Evolutionary conservation across 1,284 basidiomycete species (phyloP).

Genomic region (Entoloma clypeatum): DNA sequence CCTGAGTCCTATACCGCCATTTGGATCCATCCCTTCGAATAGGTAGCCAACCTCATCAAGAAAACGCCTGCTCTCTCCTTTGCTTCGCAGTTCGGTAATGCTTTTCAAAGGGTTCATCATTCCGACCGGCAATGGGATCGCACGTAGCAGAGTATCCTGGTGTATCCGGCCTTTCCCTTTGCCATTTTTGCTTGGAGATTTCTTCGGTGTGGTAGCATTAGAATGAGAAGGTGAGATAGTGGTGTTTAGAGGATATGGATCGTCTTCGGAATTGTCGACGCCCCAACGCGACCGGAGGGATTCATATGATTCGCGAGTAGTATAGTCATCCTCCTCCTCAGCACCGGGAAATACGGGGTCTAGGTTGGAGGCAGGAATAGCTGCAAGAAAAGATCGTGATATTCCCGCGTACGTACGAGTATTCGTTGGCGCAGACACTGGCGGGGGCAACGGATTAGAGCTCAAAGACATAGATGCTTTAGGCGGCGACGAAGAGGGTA

Average conservation of each 20-base stretch:
- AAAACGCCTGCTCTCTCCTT: constrained; percentile 75
- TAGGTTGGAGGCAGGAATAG: constrained; percentile 39
- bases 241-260: constrained; percentile 42
- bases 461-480: constrained; percentile 16
- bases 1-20: constrained; percentile 50
- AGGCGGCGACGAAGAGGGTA: constrained; percentile 22
- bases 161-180: constrained; percentile 31
- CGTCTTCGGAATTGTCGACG: constrained; percentile 70
- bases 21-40: constrained; percentile 66
- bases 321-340: constrained; percentile 50
- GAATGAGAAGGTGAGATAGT: constrained; percentile 27
- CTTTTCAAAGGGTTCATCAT: constrained; percentile 76
- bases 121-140: constrained; percentile 37
- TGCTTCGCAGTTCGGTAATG: constrained; percentile 72
- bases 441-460: constrained; percentile 18
- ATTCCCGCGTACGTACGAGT: constrained; percentile 68
- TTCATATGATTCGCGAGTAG: constrained; percentile 62
- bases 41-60: constrained; percentile 78
- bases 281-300: constrained; percentile 69
- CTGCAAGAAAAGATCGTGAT: constrained; percentile 71
- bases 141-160: constrained; percentile 19
- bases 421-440: constrained; percentile 30
- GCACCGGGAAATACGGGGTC: constrained; percentile 13
- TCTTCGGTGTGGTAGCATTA: constrained; percentile 16
- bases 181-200: constrained; percentile 22